Evolutionary conservation across 2,329 filamentous ascomycete species (phyloP), one percentile per base, ranked within the genome.

Genomic region (Neonectria hederae): DNA sequence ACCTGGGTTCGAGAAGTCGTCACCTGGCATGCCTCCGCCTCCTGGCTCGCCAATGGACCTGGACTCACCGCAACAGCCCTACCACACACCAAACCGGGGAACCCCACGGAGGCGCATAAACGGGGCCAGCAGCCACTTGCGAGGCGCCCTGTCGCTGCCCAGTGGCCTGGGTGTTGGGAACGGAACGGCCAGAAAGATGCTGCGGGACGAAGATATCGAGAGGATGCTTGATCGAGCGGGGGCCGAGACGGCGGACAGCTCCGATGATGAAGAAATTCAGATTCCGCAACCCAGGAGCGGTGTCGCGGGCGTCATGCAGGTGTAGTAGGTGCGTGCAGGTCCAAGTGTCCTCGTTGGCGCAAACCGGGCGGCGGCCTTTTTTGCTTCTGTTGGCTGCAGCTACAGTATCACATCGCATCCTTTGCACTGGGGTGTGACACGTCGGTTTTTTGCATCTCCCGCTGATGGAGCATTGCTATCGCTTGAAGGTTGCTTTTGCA

Each of bases 181-280:
- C 74, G 83, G 69, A 74, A 79, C 66, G 28, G 69, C 69, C 19
- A 71, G 77, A 51, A 77, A 73, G n/a, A 74, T 77, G 5, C 68
- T 88, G 42, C 79, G 79, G 2, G 86, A 87, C 40, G 85, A 85
- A 45, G 86, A 89, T 42, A 86, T 89, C 60, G 86, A 89, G 62
- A 80, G 82, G 40, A 87, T 89, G 83, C 77, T 89, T 43, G 86
- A 88, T 61, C 80, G 81, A 38, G 84, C 81, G 2, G 83, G 80
- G 2, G 83, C 82, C 2, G 83, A 83, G 24, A 80, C 76, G 32
- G 78, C 78, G n/a, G 84, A 84, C 59, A 87, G 85, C 19, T 86
- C 87, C 48, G 87, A 87, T 17, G 86, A 88, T 30, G 83, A 83
- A 32, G 86, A 88, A 72, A 89, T 89, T 59, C 77, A 82, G 54